Base-by-base conservation (phyloP, 2,329 filamentous ascomycete genomes). In the Colletotrichum chlorophyti region DNA sequence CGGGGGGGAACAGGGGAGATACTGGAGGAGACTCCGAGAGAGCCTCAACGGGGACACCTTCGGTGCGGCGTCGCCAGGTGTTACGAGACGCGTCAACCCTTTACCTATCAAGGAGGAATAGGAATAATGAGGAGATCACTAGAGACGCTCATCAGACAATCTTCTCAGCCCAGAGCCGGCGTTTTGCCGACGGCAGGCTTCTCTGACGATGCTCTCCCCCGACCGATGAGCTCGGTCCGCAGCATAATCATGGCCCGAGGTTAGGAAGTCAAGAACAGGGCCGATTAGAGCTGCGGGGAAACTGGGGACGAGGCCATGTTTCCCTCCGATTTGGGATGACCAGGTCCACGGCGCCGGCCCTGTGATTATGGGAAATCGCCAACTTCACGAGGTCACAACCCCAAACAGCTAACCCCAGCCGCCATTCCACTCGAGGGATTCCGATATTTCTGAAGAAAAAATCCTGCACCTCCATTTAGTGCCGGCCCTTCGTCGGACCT, bases 401-500 rank as follows among this genome's bases (percentile, higher is more conserved):
- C 37, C 10, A 49, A 55, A 49, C 34, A 49, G 51, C 38, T 49
- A 34, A n/a, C 38, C 40, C 29, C 43, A 49, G 15, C 55, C 51
- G 55, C 51, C 31, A 49, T 55, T n/a, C n/a, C n/a, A n/a, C 51
- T 29, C 26, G 43, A 50, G 32, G 47, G 41, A 23, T n/a, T n/a
- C n/a, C n/a, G n/a, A n/a, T n/a, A 23, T 27, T 54, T 46, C 31
- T 40, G 26, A 29, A n/a, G 27, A 40, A 15, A 10, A 24, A 45
- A 34, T 15, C 37, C 38, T 50, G 57, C 38, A 23, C 34, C 21
- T 27, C 38, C 31, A 14, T 49, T 32, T 60, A 57, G 57, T 48
- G 43, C 19, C 57, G 57, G 57, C 57, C 37, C 45, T 43, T 55
- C 34, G 43, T 55, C 57, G 57, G 57, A 29, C 57, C 51, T 57